Evolutionary conservation across 1,139 yeast species (phyloP), one percentile per base, ranked within the genome.

Genomic region (Taphrina sp.): DNA sequence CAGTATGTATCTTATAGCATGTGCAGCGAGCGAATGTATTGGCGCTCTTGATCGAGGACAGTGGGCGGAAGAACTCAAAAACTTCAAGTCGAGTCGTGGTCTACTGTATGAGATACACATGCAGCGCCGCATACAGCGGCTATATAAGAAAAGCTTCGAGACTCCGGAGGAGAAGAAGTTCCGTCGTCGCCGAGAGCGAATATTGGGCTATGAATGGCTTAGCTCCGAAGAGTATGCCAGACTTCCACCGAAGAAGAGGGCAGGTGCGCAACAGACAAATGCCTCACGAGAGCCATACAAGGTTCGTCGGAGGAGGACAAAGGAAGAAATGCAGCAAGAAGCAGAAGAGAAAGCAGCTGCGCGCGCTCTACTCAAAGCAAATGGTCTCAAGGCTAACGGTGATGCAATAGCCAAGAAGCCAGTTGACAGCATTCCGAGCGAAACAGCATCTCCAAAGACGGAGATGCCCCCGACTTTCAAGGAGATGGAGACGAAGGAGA

Each of bases 361-460:
- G 20, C 28, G 39, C 10, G 46, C 44, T 33, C 46, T 49, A 16
- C 33, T 39, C 26, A 49, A 39, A 34, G 46, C 54, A 10, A 42
- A 41, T 38, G 54, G 52, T 28, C 44, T 47, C 22, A 47, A 47
- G 16, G 42, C 52, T 12, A 47, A 47, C 12, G 52, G 52, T 8
- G 52, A 47, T 22, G 44, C 52, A 5, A 41, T 41, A 29, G 33
- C 45, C 24, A 19, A 23, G 4, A 41, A 41, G 22, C 5, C 28
- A 12, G 26, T 14, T 7, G 19, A 19, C 26, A 23, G 28, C 3
- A 12, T 26, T 12, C 24, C 24, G 23, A 14, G 17, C 31, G 26
- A 41, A 41, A 19, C 19, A 14, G 43, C 22, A 22, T 14, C 35
- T 3, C 16, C 26, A 14, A 23, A 20, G 16, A 5, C 34, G 23